A percentile compares a stretch with the other conserved stretches of the same genome.
These are phyloP conservation scores for Aspergillus uvarum DNA, from an alignment of 2,329 filamentous ascomycete species.

Conservation along the genomic window DNA sequence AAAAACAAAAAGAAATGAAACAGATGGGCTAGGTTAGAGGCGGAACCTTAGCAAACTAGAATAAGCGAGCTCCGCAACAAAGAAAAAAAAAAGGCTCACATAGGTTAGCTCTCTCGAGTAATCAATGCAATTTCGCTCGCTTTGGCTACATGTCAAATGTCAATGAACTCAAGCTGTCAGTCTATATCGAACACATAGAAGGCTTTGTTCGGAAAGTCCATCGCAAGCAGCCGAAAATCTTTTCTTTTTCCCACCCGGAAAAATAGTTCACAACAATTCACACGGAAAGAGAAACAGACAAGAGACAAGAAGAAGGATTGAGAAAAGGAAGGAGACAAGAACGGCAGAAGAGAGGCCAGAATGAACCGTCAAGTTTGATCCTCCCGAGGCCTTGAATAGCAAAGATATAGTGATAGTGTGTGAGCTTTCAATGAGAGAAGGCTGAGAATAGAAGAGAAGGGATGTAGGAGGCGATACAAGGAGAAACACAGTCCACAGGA, in stretches of 20 bases:
- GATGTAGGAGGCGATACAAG: background rate
- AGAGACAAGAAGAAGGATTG: background rate
- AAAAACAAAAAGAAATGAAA: background rate
- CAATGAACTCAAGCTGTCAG: background rate
- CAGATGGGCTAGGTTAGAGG: background rate
- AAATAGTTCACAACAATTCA: conserved; percentile 3
- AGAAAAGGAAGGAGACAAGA: background rate
- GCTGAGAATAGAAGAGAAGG: background rate
- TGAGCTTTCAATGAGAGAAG: background rate
- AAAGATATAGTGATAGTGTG: background rate
- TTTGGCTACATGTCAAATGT: background rate
- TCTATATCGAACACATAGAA: conserved; percentile 1
- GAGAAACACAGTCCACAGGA: background rate
- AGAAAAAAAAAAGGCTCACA: background rate
- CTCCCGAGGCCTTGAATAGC: background rate
- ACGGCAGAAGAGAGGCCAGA: no score
- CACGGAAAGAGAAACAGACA: background rate
- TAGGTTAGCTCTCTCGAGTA: background rate
- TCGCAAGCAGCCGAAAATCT: conserved; percentile 1
- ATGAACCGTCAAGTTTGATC: background rate
- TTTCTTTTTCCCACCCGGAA: background rate
- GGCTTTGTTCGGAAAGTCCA: background rate
- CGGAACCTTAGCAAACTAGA: background rate
- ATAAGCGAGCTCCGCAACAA: background rate
- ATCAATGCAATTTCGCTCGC: conserved; percentile 4